Conservation (phyloP, 1,284 basidiomycete species). For the Melampsora americana region DNA sequence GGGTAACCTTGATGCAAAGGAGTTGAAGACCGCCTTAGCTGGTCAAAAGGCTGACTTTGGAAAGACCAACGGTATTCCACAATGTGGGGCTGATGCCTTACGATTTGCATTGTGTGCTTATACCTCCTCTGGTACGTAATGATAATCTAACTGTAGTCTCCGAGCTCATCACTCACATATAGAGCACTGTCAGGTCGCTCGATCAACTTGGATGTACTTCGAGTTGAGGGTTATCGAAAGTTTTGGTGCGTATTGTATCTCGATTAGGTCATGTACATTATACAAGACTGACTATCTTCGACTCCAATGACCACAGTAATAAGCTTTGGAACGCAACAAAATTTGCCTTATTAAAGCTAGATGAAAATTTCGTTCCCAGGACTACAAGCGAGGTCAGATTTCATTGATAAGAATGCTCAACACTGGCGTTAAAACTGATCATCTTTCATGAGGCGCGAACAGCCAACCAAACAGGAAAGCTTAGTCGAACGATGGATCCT, state of each 20-base stretch:
- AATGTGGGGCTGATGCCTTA: slow-evolving; percentile 95
- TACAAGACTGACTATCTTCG: not conserved
- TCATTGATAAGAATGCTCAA: slow-evolving; percentile 5
- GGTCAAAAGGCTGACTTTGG: slow-evolving; percentile 99
- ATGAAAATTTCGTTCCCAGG: slow-evolving; percentile 73
- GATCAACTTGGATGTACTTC: slow-evolving; percentile 90
- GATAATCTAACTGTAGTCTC: not conserved
- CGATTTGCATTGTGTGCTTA: slow-evolving; percentile 94
- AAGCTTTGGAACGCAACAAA: slow-evolving; percentile 99
- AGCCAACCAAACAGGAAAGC: slow-evolving; percentile 84
- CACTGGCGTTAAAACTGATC: not conserved
- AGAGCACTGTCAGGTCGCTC: slow-evolving; percentile 65
- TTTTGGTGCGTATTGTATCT: slow-evolving; percentile 47
- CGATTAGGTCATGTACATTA: not conserved
- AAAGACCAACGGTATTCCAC: slow-evolving; percentile 82
- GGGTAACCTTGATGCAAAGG: slow-evolving; percentile 91
- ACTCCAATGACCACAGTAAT: slow-evolving; percentile 74
- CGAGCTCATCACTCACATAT: not conserved
- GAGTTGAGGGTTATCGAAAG: slow-evolving; percentile 98
- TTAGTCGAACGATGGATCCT: slow-evolving; percentile 94
- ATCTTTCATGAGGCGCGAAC: slow-evolving; percentile 29
- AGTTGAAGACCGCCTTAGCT: slow-evolving; percentile 82
- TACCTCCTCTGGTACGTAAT: slow-evolving; percentile 67
- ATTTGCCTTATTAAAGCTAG: slow-evolving; percentile 93
- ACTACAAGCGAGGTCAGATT: slow-evolving; percentile 64